Base-by-base conservation (phyloP, 352 stramenopile species). In the Peronospora destructor region DNA sequence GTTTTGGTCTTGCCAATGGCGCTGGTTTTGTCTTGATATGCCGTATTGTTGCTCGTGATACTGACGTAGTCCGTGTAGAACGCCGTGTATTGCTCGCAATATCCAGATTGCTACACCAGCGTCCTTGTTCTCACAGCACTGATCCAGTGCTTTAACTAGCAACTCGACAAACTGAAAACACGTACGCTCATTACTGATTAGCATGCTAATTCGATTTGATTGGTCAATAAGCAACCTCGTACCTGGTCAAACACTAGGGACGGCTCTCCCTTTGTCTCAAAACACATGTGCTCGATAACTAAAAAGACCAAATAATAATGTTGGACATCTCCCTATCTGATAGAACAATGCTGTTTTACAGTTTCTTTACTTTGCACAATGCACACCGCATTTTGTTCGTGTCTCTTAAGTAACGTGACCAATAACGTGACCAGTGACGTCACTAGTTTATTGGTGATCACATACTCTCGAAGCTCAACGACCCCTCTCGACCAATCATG, bases 271-370 rank as follows among this genome's bases (percentile, higher is more conserved):
- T 26, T 23, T 6, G 37, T 49, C 17, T 66, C 51, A 46, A 69
- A 69, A 37, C 50, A 58, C 47, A 69, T 56, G 21, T 55, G 47
- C 33, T 66, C 47, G 9, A 66, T 54, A 38, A 69, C 61, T 69
- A 13, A 7, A 49, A 47, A 19, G 23, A 41, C 4, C 34, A 21
- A 21, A 21, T 21, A 21, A 28, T n/a, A 21, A 38, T 21, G n/a
- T 21, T n/a, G 2, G 11, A 12, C 14, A 41, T 6, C 4, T 26
- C 5, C 4, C 23, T 26, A 4, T 26, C 23, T 0, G 5, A 26
- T 26, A 0, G 23, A 26, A 1, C 5, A 6, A 26, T 26, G 23
- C 23, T 26, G 11, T 23, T 6, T 8, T 35, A 13, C 2, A 29
- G 6, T 32, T 21, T 30, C 9, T 25, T 10, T 56, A 69, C 61